Base-by-base conservation (phyloP, 208 protist species). In the Acanthamoeba triangularis region DNA sequence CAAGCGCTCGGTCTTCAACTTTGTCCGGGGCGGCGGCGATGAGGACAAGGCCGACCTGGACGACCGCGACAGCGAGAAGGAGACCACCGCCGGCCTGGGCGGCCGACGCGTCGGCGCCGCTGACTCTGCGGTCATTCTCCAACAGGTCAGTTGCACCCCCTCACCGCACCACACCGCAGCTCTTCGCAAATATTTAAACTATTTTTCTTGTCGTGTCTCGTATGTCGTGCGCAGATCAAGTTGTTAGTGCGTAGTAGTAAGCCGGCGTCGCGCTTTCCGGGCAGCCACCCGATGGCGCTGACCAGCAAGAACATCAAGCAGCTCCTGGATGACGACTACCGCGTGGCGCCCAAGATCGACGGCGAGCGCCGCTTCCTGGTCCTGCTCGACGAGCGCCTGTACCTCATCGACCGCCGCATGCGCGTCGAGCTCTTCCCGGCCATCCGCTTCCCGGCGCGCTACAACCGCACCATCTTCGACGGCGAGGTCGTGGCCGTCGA, bases 331-430 rank as follows among this genome's bases (percentile, higher is more conserved):
- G 76, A 85, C 41, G 76, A 85, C 47, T 85, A 85, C 44, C 76
- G 76, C 4, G 76, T 85, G 44, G 76, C 76, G 76, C 76, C 76
- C 76, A 85, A 85, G 76, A 85, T 85, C 47, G 76, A 85, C 76
- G 76, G 76, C 47, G 44, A 85, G 76, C 76, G 76, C 23, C 76
- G 76, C 47, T 85, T 85, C 47, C 35, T 85, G 76, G 76, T n/a
- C 44, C 47, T 85, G 13, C 44, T 85, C 76, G 44, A 85, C 76
- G 28, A 85, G 76, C 37, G 47, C 37, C 44, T 59, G 16, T 85
- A 85, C 44, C 47, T 85, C 44, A 56, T 85, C 76, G 76, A 85
- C 76, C 76, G 76, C 44, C 76, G 76, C 47, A 85, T 85, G 76
- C 76, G 76, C 44, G 76, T 85, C 10, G 76, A 85, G 47, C 28